Evolutionary conservation across 202 grass and related monocot genomes (phyloP).

Genomic region (Eragrostis tef): DNA sequence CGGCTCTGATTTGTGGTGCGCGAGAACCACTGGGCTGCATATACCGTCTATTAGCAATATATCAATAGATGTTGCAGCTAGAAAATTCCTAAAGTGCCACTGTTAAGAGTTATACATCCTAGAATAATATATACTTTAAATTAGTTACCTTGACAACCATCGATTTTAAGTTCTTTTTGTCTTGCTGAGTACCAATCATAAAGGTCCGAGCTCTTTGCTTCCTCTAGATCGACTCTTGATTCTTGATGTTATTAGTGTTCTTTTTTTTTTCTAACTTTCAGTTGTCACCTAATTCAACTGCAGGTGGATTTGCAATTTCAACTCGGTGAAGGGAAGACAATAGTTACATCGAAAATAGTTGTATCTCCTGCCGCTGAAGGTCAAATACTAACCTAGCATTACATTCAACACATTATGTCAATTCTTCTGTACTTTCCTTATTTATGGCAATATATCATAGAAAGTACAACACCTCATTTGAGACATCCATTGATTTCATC

Average conservation of each 20-base stretch:
- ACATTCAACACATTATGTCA: slow-evolving; percentile 10
- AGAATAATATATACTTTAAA: slow-evolving; percentile 7
- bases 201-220: not conserved
- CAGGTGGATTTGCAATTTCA: slow-evolving; percentile 89
- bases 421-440: slow-evolving; percentile 9
- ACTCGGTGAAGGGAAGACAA: slow-evolving; percentile 87
- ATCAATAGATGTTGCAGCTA: not conserved
- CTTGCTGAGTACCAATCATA: not conserved
- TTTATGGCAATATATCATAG: not conserved
- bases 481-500: no score
- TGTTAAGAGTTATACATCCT: not conserved
- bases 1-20: no score
- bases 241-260: not conserved
- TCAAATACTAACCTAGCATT: slow-evolving; percentile 46
- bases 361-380: slow-evolving; percentile 76
- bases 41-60: not conserved
- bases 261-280: slow-evolving; percentile 9
- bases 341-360: slow-evolving; percentile 87
- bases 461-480: no score
- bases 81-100: not conserved
- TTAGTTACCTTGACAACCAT: not conserved
- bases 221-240: not conserved
- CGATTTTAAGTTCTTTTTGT: slow-evolving; percentile 3
- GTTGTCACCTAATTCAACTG: slow-evolving; percentile 30
- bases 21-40: no score